Percentiles rank a stretch among this genome's conserved stretches.
Conservation (phyloP, 108 stramenopile genomes). For the Schizochytrium sp. region DNA sequence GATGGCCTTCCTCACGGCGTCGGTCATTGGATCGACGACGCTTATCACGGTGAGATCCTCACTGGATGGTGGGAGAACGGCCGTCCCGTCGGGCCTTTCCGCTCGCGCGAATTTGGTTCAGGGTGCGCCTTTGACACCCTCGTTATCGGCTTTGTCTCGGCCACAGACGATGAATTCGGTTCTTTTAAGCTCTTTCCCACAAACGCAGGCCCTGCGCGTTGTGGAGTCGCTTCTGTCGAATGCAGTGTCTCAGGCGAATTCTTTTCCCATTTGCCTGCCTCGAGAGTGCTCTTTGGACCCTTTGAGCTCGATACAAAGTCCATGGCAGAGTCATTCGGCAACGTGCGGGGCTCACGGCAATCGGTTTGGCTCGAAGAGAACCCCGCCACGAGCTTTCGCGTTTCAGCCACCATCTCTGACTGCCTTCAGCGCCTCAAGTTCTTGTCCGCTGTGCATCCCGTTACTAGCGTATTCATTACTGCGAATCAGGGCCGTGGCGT, state of each 20-base stretch:
- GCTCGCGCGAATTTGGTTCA: constrained; percentile 30
- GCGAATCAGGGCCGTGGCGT: background rate
- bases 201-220: constrained; percentile 27
- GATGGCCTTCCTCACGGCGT: constrained; percentile 41
- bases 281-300: constrained; percentile 29
- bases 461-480: background rate
- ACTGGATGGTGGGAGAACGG: constrained; percentile 43
- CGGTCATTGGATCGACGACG: constrained; percentile 44
- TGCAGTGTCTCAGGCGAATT: constrained; percentile 43
- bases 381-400: background rate
- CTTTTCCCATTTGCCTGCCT: constrained; percentile 35
- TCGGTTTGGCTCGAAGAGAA: background rate
- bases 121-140: constrained; percentile 39
- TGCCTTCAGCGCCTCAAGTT: background rate
- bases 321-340: background rate
- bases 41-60: constrained; percentile 42
- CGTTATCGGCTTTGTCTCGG: constrained; percentile 32
- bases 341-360: background rate
- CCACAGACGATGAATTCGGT: constrained; percentile 37
- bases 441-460: background rate
- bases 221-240: constrained; percentile 46
- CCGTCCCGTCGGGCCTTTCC: constrained; percentile 38
- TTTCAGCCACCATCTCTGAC: background rate
- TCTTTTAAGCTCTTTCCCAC: constrained; percentile 36
- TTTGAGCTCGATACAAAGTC: background rate